Evolutionary conservation across 2,329 filamentous ascomycete species (phyloP).

Genomic region (Fusarium dlaminii): DNA sequence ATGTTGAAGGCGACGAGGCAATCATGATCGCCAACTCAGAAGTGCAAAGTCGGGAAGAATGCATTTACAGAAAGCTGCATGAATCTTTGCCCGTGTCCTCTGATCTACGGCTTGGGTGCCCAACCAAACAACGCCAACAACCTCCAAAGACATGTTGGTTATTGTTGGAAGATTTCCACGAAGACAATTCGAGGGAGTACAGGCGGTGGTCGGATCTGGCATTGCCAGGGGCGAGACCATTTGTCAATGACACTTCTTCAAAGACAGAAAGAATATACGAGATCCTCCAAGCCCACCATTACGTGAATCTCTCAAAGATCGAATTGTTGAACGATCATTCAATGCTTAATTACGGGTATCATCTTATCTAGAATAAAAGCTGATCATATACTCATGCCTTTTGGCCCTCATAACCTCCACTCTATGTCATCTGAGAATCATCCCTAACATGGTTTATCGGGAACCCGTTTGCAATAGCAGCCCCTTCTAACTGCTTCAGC

Average conservation of each 20-base stretch:
- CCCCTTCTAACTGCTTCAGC: conserved; percentile 45
- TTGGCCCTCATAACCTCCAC: not conserved
- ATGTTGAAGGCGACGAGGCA: too few relatives aligned
- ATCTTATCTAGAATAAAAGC: conserved; percentile 13
- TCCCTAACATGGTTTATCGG: conserved; percentile 38
- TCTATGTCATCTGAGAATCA: conserved; percentile 8
- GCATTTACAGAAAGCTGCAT: not conserved
- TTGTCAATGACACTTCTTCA: not conserved
- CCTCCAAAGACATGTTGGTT: not conserved
- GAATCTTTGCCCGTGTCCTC: not conserved
- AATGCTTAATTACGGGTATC: conserved; percentile 34
- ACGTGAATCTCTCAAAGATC: not conserved
- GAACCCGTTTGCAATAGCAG: conserved; percentile 48
- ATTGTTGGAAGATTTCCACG: not conserved
- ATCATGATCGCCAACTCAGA: not conserved
- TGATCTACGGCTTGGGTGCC: not conserved
- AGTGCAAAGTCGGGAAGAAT: not conserved
- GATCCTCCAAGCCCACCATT: not conserved
- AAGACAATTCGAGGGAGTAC: not conserved
- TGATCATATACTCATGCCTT: not conserved
- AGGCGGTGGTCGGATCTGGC: not conserved
- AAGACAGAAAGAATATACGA: not conserved
- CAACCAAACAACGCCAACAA: not conserved
- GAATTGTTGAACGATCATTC: not conserved
- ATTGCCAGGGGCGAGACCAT: not conserved